Conservation (phyloP, 129 eudicot genomes). For the Flaveria brownii region DNA sequence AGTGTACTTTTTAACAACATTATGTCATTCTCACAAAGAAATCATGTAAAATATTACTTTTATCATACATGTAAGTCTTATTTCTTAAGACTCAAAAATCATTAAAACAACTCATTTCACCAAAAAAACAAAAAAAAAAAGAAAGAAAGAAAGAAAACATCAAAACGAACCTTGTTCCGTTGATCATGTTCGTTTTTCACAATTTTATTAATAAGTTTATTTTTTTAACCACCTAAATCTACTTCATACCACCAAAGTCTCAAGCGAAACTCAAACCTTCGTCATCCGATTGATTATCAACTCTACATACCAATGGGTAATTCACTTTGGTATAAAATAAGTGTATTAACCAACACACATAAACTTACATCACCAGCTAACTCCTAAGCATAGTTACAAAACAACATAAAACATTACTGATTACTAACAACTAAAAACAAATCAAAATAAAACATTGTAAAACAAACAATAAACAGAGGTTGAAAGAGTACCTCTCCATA, state of each 20-base stretch:
- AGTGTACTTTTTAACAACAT: slow-evolving; percentile 1
- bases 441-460: background rate
- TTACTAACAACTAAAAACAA: background rate
- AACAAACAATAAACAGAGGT: background rate
- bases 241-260: no score
- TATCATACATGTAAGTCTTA: background rate
- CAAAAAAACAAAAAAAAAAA: no score
- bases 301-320: no score
- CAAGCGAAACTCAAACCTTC: no score
- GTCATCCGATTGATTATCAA: no score
- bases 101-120: background rate
- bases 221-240: no score
- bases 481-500: slow-evolving; percentile 55
- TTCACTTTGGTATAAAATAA: background rate
- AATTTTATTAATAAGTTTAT: background rate
- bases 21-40: background rate
- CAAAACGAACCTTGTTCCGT: no score
- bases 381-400: background rate
- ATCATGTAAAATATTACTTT: background rate
- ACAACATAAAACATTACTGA: no score
- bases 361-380: background rate
- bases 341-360: background rate
- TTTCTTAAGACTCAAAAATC: background rate
- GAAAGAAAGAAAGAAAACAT: no score
- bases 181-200: background rate